Percentiles rank a stretch among this genome's conserved stretches.
These are phyloP conservation scores for Papiliotrema nemorosa DNA, from an alignment of 1,284 basidiomycete genomes.

Conservation along the genomic window DNA sequence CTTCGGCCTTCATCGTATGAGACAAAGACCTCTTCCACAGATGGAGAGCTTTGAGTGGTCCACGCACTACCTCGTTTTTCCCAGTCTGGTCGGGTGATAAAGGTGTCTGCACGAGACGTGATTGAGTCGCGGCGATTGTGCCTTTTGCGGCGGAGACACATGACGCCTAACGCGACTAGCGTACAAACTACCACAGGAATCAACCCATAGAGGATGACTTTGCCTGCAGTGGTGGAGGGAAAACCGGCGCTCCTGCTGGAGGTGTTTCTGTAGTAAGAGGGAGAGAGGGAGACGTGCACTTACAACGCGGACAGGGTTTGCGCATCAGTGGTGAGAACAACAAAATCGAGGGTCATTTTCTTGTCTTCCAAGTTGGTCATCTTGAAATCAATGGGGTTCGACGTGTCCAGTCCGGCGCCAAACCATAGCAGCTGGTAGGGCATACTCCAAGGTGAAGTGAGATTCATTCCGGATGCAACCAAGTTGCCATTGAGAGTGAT, in stretches of 20 bases:
- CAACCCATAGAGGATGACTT: slow-evolving; percentile 19
- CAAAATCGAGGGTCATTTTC: slow-evolving; percentile 31
- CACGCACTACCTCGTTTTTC: not conserved
- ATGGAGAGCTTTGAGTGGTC: not conserved
- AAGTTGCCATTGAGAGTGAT: slow-evolving; percentile 21
- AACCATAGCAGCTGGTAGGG: slow-evolving; percentile 34
- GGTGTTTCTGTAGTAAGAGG: not conserved
- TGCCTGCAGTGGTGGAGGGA: slow-evolving; percentile 19
- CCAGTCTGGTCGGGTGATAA: not conserved
- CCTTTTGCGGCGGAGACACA: slow-evolving; percentile 9
- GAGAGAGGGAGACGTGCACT: slow-evolving; percentile 5
- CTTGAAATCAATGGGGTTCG: slow-evolving; percentile 12
- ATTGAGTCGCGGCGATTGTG: not conserved
- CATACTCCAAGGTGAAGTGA: slow-evolving; percentile 28
- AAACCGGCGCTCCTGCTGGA: slow-evolving; percentile 4
- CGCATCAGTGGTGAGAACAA: slow-evolving; percentile 24
- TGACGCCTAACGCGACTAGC: slow-evolving; percentile 6
- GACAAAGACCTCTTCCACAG: slow-evolving; percentile 15
- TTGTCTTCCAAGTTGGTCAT: slow-evolving; percentile 28
- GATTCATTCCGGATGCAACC: slow-evolving; percentile 22
- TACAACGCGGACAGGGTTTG: slow-evolving; percentile 19
- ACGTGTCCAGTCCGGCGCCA: slow-evolving; percentile 20
- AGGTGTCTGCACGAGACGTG: not conserved
- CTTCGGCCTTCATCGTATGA: slow-evolving; percentile 17
- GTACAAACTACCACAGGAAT: slow-evolving; percentile 15